These are phyloP conservation scores for Sarocladiaceae sp. DNA, from an alignment of 2,329 filamentous ascomycete species.

Conservation along the genomic window DNA sequence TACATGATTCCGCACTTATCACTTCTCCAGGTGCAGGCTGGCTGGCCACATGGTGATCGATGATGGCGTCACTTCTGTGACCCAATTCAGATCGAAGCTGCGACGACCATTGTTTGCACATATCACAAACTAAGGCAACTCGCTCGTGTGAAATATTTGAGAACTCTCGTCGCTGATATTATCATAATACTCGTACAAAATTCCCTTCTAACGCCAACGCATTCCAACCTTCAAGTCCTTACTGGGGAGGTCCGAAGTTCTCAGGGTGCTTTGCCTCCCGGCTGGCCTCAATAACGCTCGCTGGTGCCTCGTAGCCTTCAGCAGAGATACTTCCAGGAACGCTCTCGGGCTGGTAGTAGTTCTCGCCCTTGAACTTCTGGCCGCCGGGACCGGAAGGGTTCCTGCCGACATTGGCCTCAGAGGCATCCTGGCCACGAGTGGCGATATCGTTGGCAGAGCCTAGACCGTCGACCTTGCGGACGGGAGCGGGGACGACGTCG, in stretches of 20 bases:
- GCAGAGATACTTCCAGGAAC: constrained; percentile 39
- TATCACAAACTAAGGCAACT: too few relatives aligned
- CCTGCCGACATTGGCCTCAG: constrained; percentile 32
- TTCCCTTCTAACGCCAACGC: background rate
- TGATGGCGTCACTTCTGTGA: too few relatives aligned
- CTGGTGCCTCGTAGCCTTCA: constrained; percentile 35
- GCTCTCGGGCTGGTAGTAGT: constrained; percentile 36
- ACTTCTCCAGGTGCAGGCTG: too few relatives aligned
- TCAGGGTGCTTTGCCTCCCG: constrained; percentile 21
- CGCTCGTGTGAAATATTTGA: too few relatives aligned
- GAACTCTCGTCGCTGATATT: constrained; percentile 1
- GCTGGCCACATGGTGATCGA: too few relatives aligned
- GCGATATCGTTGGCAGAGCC: constrained; percentile 24
- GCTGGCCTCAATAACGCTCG: constrained; percentile 34
- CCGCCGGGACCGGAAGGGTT: constrained; percentile 31
- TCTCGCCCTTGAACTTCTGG: constrained; percentile 32
- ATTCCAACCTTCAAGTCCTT: too few relatives aligned
- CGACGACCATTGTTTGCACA: too few relatives aligned
- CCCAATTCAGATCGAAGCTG: too few relatives aligned
- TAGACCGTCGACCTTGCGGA: constrained; percentile 19
- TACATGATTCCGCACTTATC: too few relatives aligned
- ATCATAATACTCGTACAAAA: constrained; percentile 1
- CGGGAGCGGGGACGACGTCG: constrained; percentile 25
- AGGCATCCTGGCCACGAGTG: constrained; percentile 31
- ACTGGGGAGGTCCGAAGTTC: constrained; percentile 1